Percentiles rank a stretch among this genome's conserved stretches.
phyloP scores from a whole-genome alignment of 345 rosid species.

The Gossypioides kirkii region DNA sequence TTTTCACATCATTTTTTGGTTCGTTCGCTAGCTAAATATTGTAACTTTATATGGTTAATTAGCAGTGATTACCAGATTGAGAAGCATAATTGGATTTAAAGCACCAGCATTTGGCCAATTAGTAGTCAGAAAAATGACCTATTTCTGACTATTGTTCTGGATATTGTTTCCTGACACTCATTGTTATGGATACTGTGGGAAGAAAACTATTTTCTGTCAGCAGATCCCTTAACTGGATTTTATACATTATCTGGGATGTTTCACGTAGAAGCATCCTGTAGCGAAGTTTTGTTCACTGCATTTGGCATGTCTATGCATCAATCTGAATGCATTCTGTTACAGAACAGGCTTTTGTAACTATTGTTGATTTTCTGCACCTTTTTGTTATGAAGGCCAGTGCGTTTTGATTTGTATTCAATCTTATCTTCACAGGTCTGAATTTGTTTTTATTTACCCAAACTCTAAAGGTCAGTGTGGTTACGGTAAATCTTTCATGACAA shows the following conservation, averaged over 20 bases:
- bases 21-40: not conserved
- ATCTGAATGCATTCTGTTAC: not conserved
- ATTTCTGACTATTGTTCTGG: not conserved
- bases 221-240: not conserved
- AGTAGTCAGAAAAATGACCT: not conserved
- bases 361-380: not conserved
- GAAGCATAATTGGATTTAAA: not conserved
- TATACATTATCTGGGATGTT: not conserved
- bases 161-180: not conserved
- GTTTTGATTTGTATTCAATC: not conserved
- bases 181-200: too few species aligned
- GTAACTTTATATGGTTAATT: not conserved
- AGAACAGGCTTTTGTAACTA: not conserved
- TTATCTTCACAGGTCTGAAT: constrained; percentile 45
- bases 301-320: not conserved
- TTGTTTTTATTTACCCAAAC: constrained; percentile 62
- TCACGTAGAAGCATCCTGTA: not conserved
- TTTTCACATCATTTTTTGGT: not conserved
- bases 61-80: not conserved
- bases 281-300: not conserved
- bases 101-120: not conserved
- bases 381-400: not conserved
- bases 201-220: not conserved
- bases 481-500: constrained; percentile 70
- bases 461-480: constrained; percentile 74